Base-by-base conservation (phyloP, 805 yeast species). In the Wickerhamiella qilinensis region DNA sequence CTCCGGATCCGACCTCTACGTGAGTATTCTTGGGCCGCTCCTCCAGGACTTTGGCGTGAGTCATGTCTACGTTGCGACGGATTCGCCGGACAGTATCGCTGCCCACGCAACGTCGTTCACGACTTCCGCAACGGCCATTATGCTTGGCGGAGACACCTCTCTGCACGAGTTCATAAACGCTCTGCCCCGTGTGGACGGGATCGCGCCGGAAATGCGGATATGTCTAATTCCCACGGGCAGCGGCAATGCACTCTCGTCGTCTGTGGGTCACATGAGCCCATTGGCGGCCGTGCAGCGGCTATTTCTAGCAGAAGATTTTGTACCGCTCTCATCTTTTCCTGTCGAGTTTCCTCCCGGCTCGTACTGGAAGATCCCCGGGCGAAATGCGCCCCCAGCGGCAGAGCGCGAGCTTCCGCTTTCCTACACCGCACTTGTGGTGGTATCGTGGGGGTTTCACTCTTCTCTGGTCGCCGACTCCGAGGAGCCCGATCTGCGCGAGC, bases 121-220 rank as follows among this genome's bases (percentile, higher is more conserved):
- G 3, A 44, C 54, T 11, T 41, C 53, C n/a, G 51, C 63, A 19
- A 68, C 79, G 1, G 58, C 79, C 8, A 52, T 81, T 2, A 59
- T 85, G 27, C 56, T 86, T 7, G 78, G 93, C 29, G 96, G 96
- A 2, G 96, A 86, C 52, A 85, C 95, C 1, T 75, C 93, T 1
- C 60, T 83, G 4, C 73, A 69, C 36, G 96, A 86, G 54, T 71
- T 86, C 37, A 48, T 83, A 39, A 85, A 85, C 52, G 62, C 56
- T 16, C 53, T 68, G 20, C 51, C 44, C 11, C 46, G 12, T 18
- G 27, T 38, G 4, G 25, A 4, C 15, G 18, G 4, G 19, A 36
- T 38, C 9, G 14, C 17, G 20, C 35, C 37, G n/a, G 42, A 30
- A 3, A 38, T 47, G 37, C 36, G 50, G 2, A 41, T 61, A 4